Percentiles rank a stretch among this genome's conserved stretches.
Evolutionary conservation across 1,284 basidiomycete genomes (phyloP).

Genomic region (Ustilago nuda): DNA sequence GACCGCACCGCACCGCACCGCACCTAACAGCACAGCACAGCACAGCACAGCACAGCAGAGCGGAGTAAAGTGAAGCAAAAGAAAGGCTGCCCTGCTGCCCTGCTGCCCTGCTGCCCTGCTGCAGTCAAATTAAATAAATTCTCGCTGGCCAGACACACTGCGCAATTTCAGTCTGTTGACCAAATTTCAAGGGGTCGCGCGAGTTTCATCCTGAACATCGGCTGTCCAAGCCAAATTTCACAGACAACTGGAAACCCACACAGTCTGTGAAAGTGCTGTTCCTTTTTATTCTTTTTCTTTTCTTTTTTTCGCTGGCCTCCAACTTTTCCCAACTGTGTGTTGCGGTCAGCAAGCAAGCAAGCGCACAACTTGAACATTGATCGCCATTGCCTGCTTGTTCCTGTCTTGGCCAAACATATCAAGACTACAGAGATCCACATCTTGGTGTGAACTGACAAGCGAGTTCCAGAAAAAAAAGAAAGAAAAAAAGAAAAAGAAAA

Average conservation of each 20-base stretch:
- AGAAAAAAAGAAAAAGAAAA: background rate
- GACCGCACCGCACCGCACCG: too few relatives aligned
- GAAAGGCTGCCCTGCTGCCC: background rate
- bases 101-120: background rate
- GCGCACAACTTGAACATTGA: background rate
- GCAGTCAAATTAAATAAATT: background rate
- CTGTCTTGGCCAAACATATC: too few relatives aligned
- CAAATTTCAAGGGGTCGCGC: slow-evolving; percentile 9
- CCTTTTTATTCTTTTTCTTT: background rate
- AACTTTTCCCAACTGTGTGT: slow-evolving; percentile 10
- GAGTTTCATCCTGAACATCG: slow-evolving; percentile 28
- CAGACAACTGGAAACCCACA: slow-evolving; percentile 2
- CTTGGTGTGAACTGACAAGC: too few relatives aligned
- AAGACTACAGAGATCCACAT: too few relatives aligned
- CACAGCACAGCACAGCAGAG: background rate
- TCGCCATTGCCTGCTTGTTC: too few relatives aligned
- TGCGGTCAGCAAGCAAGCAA: slow-evolving; percentile 26
- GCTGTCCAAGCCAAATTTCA: background rate
- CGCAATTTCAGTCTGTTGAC: background rate
- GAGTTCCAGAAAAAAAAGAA: background rate
- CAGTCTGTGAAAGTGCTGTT: background rate
- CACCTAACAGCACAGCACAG: background rate
- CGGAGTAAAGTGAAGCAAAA: background rate
- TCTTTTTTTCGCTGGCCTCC: too few relatives aligned
- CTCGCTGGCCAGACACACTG: background rate